These are phyloP conservation scores for Juglanconis sp. DNA, from an alignment of 2,329 filamentous ascomycete genomes.

Conservation along the genomic window DNA sequence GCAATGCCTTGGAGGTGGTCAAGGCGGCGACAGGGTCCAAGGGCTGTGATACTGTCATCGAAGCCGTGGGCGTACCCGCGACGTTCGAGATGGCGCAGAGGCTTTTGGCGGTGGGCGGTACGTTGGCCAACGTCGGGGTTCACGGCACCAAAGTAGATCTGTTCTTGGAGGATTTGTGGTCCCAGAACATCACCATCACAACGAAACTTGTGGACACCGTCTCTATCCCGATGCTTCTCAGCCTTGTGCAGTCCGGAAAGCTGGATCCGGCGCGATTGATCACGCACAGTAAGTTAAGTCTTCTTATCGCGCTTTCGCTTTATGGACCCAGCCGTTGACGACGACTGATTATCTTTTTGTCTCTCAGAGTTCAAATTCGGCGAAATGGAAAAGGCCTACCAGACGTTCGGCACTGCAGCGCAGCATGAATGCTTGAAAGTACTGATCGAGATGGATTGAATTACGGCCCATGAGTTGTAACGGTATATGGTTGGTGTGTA, in stretches of 20 bases:
- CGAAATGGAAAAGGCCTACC: slow-evolving; percentile 42
- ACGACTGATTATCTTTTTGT: neutral
- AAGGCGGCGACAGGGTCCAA: slow-evolving; percentile 44
- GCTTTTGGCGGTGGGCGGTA: slow-evolving; percentile 50
- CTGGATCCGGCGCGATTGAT: slow-evolving; percentile 41
- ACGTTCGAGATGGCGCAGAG: slow-evolving; percentile 53
- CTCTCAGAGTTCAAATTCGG: slow-evolving; percentile 36
- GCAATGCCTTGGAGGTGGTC: slow-evolving; percentile 35
- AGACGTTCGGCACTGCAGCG: slow-evolving; percentile 39
- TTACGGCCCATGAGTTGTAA: neutral
- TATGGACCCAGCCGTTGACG: neutral
- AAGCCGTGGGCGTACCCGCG: slow-evolving; percentile 52
- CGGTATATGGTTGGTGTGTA: no score
- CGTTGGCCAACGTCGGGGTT: slow-evolving; percentile 57
- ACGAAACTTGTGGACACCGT: slow-evolving; percentile 45
- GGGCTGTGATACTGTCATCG: slow-evolving; percentile 56
- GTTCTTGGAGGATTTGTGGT: slow-evolving; percentile 52
- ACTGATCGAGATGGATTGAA: slow-evolving; percentile 32
- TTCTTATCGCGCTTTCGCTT: neutral
- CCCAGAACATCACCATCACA: slow-evolving; percentile 49
- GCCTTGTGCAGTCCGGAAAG: slow-evolving; percentile 38
- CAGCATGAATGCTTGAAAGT: slow-evolving; percentile 42
- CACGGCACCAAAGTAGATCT: slow-evolving; percentile 52
- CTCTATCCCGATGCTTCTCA: slow-evolving; percentile 47
- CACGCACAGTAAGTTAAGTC: slow-evolving; percentile 37